Conservation (phyloP, 1,284 basidiomycete genomes). For the Rhodofomes roseus region DNA sequence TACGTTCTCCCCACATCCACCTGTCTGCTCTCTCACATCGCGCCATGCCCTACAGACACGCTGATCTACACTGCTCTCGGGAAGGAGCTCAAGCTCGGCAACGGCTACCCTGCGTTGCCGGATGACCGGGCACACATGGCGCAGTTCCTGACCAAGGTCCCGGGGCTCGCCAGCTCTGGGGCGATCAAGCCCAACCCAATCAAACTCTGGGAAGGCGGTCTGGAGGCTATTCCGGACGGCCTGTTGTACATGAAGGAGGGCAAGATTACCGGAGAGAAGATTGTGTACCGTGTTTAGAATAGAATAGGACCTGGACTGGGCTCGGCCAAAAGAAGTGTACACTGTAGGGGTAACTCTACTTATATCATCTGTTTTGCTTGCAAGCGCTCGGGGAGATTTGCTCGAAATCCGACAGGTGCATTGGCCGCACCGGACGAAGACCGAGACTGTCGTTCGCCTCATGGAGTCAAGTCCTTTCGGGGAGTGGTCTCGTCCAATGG, state of each 20-base stretch:
- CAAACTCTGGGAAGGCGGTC: slow-evolving; percentile 18
- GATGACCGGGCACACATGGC: slow-evolving; percentile 20
- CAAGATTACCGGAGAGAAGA: slow-evolving; percentile 22
- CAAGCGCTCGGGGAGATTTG: no score
- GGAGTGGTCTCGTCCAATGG: no score
- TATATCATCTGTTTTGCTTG: no score
- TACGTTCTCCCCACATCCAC: neutral
- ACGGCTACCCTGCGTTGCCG: slow-evolving; percentile 7
- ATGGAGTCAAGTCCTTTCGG: no score
- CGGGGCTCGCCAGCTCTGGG: slow-evolving; percentile 14
- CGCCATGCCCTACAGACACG: slow-evolving; percentile 2
- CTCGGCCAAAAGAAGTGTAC: no score
- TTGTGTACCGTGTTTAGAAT: slow-evolving; percentile 15
- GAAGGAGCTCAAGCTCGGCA: slow-evolving; percentile 7
- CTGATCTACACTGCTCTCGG: slow-evolving; percentile 20
- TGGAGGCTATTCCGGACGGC: slow-evolving; percentile 16
- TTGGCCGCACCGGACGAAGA: no score
- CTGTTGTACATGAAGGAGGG: slow-evolving; percentile 19
- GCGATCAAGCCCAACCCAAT: slow-evolving; percentile 20
- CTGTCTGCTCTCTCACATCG: neutral
- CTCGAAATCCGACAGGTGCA: no score
- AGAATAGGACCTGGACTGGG: no score
- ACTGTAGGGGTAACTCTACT: no score
- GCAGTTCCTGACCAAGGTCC: slow-evolving; percentile 17
- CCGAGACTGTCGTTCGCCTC: no score